Percentiles rank a stretch among this genome's conserved stretches.
Conservation (phyloP, 1,284 basidiomycete genomes). For the Cutaneotrichosporon sp. region DNA sequence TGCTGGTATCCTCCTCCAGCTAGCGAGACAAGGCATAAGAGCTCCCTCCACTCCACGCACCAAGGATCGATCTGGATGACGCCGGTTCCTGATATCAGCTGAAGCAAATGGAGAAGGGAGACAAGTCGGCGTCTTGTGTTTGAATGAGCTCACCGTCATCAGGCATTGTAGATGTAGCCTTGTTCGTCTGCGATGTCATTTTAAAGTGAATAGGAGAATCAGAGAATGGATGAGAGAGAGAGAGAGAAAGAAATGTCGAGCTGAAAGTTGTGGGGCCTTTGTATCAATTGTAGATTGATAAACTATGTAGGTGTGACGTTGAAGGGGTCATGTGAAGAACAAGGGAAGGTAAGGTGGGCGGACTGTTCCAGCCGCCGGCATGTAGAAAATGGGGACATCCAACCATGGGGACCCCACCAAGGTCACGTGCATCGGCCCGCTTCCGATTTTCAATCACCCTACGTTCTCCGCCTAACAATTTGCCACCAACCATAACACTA, state of each 20-base stretch:
- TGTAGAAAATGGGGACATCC: neutral
- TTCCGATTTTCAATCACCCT: neutral
- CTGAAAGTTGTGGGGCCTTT: neutral
- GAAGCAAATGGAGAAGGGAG: neutral
- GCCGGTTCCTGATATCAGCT: conserved; percentile 38
- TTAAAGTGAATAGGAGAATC: neutral
- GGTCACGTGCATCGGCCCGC: neutral
- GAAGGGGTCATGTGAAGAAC: neutral
- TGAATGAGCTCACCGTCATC: conserved; percentile 2
- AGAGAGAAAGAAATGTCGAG: neutral
- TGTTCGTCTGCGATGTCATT: neutral
- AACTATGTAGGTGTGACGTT: too few species aligned
- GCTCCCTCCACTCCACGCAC: conserved; percentile 23
- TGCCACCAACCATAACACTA: neutral
- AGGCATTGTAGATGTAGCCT: neutral
- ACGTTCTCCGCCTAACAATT: neutral
- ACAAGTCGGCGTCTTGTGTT: neutral
- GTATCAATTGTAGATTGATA: neutral
- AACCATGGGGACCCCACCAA: neutral
- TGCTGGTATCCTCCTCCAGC: too few species aligned
- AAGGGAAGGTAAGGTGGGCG: neutral
- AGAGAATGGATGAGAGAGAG: neutral
- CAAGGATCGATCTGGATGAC: conserved; percentile 50
- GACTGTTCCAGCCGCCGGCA: conserved; percentile 3
- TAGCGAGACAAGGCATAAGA: neutral